Evolutionary conservation across 2,329 filamentous ascomycete species (phyloP), one percentile per base, ranked within the genome.

Genomic region (Penicillium paneum): DNA sequence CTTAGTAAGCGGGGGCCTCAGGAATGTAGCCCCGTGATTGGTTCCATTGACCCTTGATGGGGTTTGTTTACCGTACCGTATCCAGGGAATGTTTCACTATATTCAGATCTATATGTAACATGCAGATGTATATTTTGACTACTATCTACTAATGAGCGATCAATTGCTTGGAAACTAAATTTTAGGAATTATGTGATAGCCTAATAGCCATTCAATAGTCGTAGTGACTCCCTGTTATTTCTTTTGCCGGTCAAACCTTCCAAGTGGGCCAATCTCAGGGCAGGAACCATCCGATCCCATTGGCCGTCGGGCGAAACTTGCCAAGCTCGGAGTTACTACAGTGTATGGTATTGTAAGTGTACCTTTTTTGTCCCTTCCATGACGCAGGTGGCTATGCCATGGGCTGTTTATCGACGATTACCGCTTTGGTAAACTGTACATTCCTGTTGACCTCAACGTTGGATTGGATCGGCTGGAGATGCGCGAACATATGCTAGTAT

Each of bases 1-100:
- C 55, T 70, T 63, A 70, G 53, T 71, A 64, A 71, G 64, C 66
- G 56, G 55, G 7, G 42, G 43, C 29, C 36, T 35, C 12, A 44
- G 15, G 42, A 52, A 42, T 44, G 26, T 13, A 2, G 1, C 2
- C 39, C 45, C 52, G 46, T 35, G 15, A 54, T 54, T 54, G 52
- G 52, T 2, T 28, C 11, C 5, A 28, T 11, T 39, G 2, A 13
- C 13, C 39, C 32, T 32, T 6, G 12, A 24, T 3, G 8, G 19
- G 11, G 10, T 3, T 50, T 48, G 28, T 38, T 47, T 52, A 47
- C 42, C 17, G 29, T 45, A 40, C 47, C 28, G 47, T 41, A 55
- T 46, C 29, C 5, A 29, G 28, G 19, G 47, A 42, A 34, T 38
- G 32, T 43, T 50, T 36, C 40, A 6, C 24, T 11, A 39, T 45